Evolutionary conservation across 2,329 filamentous ascomycete genomes (phyloP), one percentile per base, ranked within the genome.

Genomic region (Byssothecium circinans): DNA sequence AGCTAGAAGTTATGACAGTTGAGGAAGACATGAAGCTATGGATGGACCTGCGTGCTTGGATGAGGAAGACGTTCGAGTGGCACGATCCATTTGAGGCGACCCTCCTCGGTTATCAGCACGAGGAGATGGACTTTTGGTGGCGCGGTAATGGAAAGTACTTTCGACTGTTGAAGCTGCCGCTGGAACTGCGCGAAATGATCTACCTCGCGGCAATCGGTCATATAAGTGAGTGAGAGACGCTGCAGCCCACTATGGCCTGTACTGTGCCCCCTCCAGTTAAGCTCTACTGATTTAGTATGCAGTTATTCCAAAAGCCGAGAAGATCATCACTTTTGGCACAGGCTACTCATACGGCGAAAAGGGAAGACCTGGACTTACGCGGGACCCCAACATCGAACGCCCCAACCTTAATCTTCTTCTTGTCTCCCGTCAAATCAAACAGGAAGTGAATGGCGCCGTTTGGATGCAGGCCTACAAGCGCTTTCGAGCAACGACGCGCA

Each of bases 101-200:
- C 15, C 52, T 49, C 20, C 12, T 34, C 1, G 30, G 50, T 2
- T 12, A 38, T 20, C 53, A 58, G 19, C 43, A 49, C 33, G 50
- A 53, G 5, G 54, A 60, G 27, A 55, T 53, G 19, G 14, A 15
- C 2, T 5, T 43, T 8, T 61, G 58, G 58, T 61, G 54, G 56
- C 11, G 40, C 1, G 39, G 23, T 7, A 61, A 41, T 5, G 54
- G 49, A 8, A 47, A 53, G 17, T 2, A 17, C 6, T 58, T 61
- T 36, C 30, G 20, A 5, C 22, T 61, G 1, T 22, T 59, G 1
- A 29, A 52, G 3, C 44, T 61, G 4, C 58, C 56, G 8, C 12
- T 23, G 0, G 58, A 61, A 37, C 7, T 59, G 27, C 49, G 56
- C 6, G 35, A 52, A 5, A 17, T 33, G 10, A 30, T 60, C 2